Percentiles rank a stretch among this genome's conserved stretches.
Conservation (phyloP, 805 yeast species). For the Metahyphopichia silvanorum region DNA sequence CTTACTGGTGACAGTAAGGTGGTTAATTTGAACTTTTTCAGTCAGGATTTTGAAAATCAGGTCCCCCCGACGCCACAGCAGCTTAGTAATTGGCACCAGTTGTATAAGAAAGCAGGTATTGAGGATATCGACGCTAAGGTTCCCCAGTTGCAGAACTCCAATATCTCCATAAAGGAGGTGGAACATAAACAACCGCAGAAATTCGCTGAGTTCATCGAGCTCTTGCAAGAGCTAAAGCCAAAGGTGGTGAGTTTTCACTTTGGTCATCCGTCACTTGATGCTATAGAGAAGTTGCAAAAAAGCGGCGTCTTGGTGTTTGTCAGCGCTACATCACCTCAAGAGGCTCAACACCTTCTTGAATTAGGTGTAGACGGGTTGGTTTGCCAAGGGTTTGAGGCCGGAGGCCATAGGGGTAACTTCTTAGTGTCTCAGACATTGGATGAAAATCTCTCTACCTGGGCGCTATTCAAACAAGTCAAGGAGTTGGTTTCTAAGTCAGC, state of each 20-base stretch:
- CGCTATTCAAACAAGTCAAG: constrained; percentile 21
- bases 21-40: constrained; percentile 48
- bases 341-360: constrained; percentile 29
- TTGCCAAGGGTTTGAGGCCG: constrained; percentile 62
- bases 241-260: constrained; percentile 52
- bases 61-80: constrained; percentile 12
- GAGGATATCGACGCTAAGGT: constrained; percentile 3
- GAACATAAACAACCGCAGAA: constrained; percentile 15
- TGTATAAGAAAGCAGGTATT: constrained; percentile 10
- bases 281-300: constrained; percentile 30
- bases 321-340: constrained; percentile 45
- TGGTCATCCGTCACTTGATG: constrained; percentile 37
- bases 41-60: constrained; percentile 28
- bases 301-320: constrained; percentile 42
- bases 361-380: constrained; percentile 46
- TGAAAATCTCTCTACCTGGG: constrained; percentile 32
- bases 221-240: constrained; percentile 26
- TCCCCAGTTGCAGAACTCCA: constrained; percentile 15
- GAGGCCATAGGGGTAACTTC: constrained; percentile 60
- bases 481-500: not conserved
- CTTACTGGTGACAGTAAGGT: constrained; percentile 8
- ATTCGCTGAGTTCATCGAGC: constrained; percentile 14
- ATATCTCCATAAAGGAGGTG: constrained; percentile 27
- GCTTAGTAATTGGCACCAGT: constrained; percentile 17
- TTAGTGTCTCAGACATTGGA: constrained; percentile 22